Evolutionary conservation across 1,139 yeast genomes (phyloP).

Genomic region (Yamadazyma diospyri): DNA sequence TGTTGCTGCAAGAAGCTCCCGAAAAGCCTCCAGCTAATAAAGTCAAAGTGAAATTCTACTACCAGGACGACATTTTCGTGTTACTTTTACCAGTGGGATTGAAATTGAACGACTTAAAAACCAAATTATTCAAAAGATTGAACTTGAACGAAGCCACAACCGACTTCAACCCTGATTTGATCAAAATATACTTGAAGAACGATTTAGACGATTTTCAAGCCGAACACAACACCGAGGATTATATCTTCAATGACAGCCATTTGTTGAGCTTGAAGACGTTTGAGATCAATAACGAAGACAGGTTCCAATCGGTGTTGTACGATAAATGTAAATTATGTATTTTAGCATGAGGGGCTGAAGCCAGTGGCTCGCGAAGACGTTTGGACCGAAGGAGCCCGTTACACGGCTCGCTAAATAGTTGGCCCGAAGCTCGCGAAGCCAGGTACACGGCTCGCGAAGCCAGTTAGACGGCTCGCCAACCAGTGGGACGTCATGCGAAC

Average conservation of each 20-base stretch:
- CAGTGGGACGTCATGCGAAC: too few relatives aligned
- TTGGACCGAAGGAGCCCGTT: too few relatives aligned
- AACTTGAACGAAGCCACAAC: slow-evolving; percentile 13
- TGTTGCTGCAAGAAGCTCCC: not conserved
- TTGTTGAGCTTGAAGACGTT: slow-evolving; percentile 24
- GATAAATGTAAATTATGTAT: slow-evolving; percentile 47
- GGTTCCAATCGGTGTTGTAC: slow-evolving; percentile 40
- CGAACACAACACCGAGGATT: slow-evolving; percentile 27
- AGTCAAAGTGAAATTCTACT: slow-evolving; percentile 79
- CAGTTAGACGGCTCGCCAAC: too few relatives aligned
- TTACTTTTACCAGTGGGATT: slow-evolving; percentile 66
- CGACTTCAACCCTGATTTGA: slow-evolving; percentile 13
- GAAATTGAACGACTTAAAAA: slow-evolving; percentile 57
- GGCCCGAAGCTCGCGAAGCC: too few relatives aligned
- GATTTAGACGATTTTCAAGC: slow-evolving; percentile 40
- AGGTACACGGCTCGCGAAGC: too few relatives aligned
- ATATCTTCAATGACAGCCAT: slow-evolving; percentile 21
- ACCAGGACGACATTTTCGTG: slow-evolving; percentile 88
- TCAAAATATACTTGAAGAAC: slow-evolving; percentile 37
- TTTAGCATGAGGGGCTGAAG: slow-evolving; percentile 14
- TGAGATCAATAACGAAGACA: slow-evolving; percentile 40
- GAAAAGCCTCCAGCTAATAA: slow-evolving; percentile 19
- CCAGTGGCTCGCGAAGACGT: too few relatives aligned
- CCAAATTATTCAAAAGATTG: slow-evolving; percentile 65
- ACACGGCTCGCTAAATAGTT: too few relatives aligned